Base-by-base conservation (phyloP, 148 eudicot genomes). In the Suaeda aralocaspica region DNA sequence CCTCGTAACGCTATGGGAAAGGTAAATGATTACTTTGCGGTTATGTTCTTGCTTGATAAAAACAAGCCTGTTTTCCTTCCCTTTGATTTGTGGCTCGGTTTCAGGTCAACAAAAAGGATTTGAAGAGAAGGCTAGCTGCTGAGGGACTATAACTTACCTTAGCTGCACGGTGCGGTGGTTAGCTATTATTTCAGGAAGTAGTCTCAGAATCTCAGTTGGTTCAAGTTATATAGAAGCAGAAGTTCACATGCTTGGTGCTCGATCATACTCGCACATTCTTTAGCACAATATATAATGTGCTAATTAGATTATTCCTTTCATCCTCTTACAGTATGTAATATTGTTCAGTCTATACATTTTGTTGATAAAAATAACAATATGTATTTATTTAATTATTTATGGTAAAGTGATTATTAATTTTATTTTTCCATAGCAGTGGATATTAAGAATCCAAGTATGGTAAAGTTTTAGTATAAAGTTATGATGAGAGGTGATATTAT, bases 1-100 rank as follows among this genome's bases (percentile, higher is more conserved):
- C 99, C 99, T 69, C 97, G 99, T 58, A 94, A 94, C 76, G 99
- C 99, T 45, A 89, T 94, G 99, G 99, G 99, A 80, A 94, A 94
- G 97, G 99, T 91, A 81, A 77, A 33, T 51, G 62, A 49, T 60
- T 19, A 30, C 2, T 6, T 29, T 14, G 26, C 30, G 1, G 9
- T 50, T 46, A 25, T 34, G 0, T 12, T 33, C 19, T 57, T 0
- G 34, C 61, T 57, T 41, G 24, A 59, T 16, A 13, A 60, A 45
- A 4, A 29, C 36, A 26, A 2, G 25, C 25, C 53, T 12, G 25
- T 25, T 26, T 10, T 22, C 3, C 16, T 3, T 39, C 15, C 14
- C 15, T 64, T 4, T 64, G 10, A 9, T 24, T 50, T 57, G 42
- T 45, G 19, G 49, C 36, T 48, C 22, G 19, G 24, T 69, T 74